Conservation (phyloP, 2,329 filamentous ascomycete genomes). For the Fusarium sp. region DNA sequence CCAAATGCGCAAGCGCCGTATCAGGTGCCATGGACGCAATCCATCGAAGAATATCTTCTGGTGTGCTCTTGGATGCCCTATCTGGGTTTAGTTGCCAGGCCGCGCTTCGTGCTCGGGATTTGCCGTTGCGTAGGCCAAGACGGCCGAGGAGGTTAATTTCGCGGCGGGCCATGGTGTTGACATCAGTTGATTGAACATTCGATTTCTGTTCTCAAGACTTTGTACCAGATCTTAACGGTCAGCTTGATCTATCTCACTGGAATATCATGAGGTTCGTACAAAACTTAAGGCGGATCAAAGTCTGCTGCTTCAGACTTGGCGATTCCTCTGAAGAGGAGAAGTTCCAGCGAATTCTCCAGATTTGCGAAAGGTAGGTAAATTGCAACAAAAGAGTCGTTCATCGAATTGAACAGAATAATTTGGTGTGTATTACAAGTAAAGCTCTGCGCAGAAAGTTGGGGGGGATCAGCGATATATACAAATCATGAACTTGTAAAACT, state of each 20-base stretch:
- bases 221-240: neutral
- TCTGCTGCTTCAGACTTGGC: constrained; percentile 8
- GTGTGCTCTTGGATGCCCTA: neutral
- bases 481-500: neutral
- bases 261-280: accelerated
- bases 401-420: neutral
- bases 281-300: constrained; percentile 7
- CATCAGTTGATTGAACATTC: neutral
- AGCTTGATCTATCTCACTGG: neutral
- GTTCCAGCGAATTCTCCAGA: neutral
- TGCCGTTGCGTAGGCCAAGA: neutral
- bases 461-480: neutral
- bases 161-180: neutral
- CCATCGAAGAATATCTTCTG: neutral
- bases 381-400: neutral
- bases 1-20: neutral
- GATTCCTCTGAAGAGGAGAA: constrained; percentile 6
- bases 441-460: neutral
- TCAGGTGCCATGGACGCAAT: neutral
- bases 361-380: neutral
- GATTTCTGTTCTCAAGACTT: neutral
- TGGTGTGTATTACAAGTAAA: neutral
- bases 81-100: neutral
- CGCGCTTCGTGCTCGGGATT: neutral
- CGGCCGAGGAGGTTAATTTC: neutral